Percentiles rank a stretch among this genome's conserved stretches.
Evolutionary conservation across 108 stramenopile species (phyloP).

Genomic region (Skeletonema tropicum): DNA sequence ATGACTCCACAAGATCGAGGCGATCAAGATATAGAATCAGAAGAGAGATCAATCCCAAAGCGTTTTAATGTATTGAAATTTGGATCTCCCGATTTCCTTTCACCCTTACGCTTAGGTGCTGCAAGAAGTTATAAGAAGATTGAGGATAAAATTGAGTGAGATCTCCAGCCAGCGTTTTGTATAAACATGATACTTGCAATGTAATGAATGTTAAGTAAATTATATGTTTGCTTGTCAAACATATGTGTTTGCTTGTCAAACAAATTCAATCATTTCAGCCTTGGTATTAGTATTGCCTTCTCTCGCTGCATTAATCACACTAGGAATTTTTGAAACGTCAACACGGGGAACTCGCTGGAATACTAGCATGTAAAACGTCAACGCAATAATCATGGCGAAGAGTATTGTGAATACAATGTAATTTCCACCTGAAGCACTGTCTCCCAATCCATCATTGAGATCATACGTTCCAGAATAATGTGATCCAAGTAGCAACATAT

Average conservation of each 20-base stretch:
- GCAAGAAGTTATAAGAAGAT: constrained; percentile 1
- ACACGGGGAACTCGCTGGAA: neutral
- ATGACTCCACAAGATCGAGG: neutral
- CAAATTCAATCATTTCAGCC: neutral
- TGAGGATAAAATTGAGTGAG: neutral
- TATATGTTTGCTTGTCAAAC: neutral
- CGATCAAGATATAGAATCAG: neutral
- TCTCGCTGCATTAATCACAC: neutral
- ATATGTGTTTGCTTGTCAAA: neutral
- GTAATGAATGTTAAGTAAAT: too few relatives aligned
- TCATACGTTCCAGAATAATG: neutral
- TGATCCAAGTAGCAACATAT: constrained; percentile 22
- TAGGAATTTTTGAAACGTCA: neutral
- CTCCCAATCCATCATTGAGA: neutral
- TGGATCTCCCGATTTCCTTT: constrained; percentile 7
- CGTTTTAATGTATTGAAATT: neutral
- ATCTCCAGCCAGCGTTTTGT: neutral
- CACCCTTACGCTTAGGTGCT: neutral
- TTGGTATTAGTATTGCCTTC: neutral
- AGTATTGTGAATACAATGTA: neutral
- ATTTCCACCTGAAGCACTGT: neutral
- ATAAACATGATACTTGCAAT: too few relatives aligned
- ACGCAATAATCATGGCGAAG: neutral
- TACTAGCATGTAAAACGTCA: neutral
- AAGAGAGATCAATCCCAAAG: neutral